Conservation (phyloP, 1,284 basidiomycete species). For the Cutaneotrichosporon daszewskae region DNA sequence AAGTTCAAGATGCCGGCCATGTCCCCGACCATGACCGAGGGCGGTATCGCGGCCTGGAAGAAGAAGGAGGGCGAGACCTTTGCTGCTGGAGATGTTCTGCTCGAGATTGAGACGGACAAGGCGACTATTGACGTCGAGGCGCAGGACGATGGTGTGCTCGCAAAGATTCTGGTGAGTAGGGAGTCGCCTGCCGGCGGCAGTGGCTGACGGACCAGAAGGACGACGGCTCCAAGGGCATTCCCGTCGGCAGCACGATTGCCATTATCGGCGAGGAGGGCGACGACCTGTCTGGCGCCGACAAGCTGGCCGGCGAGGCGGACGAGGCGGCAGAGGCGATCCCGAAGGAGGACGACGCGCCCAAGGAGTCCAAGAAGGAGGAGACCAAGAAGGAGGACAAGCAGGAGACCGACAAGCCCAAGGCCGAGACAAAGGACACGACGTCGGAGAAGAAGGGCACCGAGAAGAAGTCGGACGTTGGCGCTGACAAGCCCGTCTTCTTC, state of each 20-base stretch:
- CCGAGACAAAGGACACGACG: not conserved
- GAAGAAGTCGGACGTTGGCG: slow-evolving; percentile 14
- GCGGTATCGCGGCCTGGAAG: slow-evolving; percentile 96
- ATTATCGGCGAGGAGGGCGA: slow-evolving; percentile 91
- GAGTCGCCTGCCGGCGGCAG: too few species aligned
- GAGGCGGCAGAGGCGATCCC: slow-evolving; percentile 35
- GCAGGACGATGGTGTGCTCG: slow-evolving; percentile 90
- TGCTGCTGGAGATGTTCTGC: slow-evolving; percentile 75
- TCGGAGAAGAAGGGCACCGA: not conserved
- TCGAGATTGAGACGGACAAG: slow-evolving; percentile 93
- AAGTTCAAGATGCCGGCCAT: slow-evolving; percentile 98
- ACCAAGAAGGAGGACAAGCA: slow-evolving; percentile 47
- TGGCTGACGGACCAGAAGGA: slow-evolving; percentile 23
- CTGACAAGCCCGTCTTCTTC: slow-evolving; percentile 66
- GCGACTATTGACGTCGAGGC: slow-evolving; percentile 99
- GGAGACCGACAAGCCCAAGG: slow-evolving; percentile 22
- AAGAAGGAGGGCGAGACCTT: slow-evolving; percentile 91
- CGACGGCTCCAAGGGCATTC: slow-evolving; percentile 80
- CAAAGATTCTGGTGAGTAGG: slow-evolving; percentile 67
- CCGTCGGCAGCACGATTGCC: slow-evolving; percentile 81
- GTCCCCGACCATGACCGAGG: slow-evolving; percentile 99
- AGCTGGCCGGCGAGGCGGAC: slow-evolving; percentile 59
- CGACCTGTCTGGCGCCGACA: slow-evolving; percentile 74
- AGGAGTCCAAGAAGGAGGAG: slow-evolving; percentile 48
- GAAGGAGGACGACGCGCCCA: slow-evolving; percentile 26